These are phyloP conservation scores for Xylaria hypoxylon DNA, from an alignment of 2,329 filamentous ascomycete genomes.

Conservation along the genomic window DNA sequence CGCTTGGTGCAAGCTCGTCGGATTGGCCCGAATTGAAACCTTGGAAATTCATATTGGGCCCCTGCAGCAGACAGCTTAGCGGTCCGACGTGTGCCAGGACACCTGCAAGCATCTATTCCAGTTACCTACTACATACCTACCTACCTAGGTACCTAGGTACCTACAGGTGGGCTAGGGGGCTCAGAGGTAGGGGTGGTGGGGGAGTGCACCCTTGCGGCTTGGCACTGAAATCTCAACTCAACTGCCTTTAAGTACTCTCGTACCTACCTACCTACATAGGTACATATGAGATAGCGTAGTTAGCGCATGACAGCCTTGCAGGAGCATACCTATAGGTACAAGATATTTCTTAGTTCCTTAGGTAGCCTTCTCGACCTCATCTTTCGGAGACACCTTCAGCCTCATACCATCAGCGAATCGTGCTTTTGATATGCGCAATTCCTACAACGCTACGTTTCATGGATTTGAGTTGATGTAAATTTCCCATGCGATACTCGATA, in stretches of 20 bases:
- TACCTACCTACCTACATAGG: neutral
- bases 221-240: constrained; percentile 6
- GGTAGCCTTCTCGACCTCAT: constrained; percentile 12
- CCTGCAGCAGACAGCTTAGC: constrained; percentile 28
- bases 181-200: constrained; percentile 10
- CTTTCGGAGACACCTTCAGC: neutral
- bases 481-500: constrained; percentile 55
- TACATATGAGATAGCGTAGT: too few relatives aligned
- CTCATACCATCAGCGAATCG: neutral
- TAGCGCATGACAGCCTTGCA: constrained; percentile 35
- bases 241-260: constrained; percentile 4
- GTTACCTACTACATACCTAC: too few relatives aligned
- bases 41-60: constrained; percentile 25
- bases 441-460: neutral
- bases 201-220: constrained; percentile 12
- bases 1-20: constrained; percentile 26
- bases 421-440: neutral
- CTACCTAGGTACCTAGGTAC: constrained; percentile 24
- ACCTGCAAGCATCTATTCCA: constrained; percentile 29
- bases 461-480: neutral
- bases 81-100: constrained; percentile 46
- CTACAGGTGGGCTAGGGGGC: neutral
- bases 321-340: neutral
- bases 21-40: constrained; percentile 28
- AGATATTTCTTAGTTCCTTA: constrained; percentile 11